A percentile compares a stretch with the other conserved stretches of the same genome.
Conservation (phyloP, 2,329 filamentous ascomycete genomes). For the Podosphaera fusca region DNA sequence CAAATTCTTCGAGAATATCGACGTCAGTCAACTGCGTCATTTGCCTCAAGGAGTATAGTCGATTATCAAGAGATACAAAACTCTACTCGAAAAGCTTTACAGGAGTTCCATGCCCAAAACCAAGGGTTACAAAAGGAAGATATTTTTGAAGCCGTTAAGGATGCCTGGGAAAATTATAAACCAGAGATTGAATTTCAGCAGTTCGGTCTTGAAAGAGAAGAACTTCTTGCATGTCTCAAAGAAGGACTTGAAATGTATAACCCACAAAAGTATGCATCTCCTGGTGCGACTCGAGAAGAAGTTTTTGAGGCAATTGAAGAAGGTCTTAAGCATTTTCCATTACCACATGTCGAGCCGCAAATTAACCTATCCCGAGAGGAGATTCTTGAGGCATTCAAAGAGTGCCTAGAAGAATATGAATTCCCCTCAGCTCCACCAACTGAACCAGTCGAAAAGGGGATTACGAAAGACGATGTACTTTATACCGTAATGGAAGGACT, state of each 20-base stretch:
- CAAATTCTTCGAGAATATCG: slow-evolving; percentile 54
- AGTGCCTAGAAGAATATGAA: slow-evolving; percentile 70
- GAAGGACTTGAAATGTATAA: slow-evolving; percentile 63
- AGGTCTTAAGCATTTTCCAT: slow-evolving; percentile 57
- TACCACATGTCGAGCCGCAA: slow-evolving; percentile 48
- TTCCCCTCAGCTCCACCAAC: slow-evolving; percentile 40
- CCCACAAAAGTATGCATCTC: slow-evolving; percentile 19
- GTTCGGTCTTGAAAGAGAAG: slow-evolving; percentile 71
- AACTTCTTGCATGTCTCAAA: slow-evolving; percentile 66
- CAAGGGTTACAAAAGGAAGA: slow-evolving; percentile 50
- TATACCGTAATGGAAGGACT: slow-evolving; percentile 39
- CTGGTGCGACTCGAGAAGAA: slow-evolving; percentile 55
- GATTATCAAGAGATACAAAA: slow-evolving; percentile 74
- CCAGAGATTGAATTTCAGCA: slow-evolving; percentile 81
- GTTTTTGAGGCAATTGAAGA: slow-evolving; percentile 71
- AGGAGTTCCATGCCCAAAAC: slow-evolving; percentile 27
- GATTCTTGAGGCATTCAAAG: slow-evolving; percentile 59
- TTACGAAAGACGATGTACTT: slow-evolving; percentile 38
- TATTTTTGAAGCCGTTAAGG: slow-evolving; percentile 64
- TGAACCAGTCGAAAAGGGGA: slow-evolving; percentile 27
- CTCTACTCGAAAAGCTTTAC: slow-evolving; percentile 52
- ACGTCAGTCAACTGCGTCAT: slow-evolving; percentile 40
- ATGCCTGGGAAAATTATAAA: slow-evolving; percentile 87
- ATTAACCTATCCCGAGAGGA: slow-evolving; percentile 56
- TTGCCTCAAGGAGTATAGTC: slow-evolving; percentile 36